phyloP scores from a whole-genome alignment of 176 grass and related monocot species.

The Rhynchospora pubera region DNA sequence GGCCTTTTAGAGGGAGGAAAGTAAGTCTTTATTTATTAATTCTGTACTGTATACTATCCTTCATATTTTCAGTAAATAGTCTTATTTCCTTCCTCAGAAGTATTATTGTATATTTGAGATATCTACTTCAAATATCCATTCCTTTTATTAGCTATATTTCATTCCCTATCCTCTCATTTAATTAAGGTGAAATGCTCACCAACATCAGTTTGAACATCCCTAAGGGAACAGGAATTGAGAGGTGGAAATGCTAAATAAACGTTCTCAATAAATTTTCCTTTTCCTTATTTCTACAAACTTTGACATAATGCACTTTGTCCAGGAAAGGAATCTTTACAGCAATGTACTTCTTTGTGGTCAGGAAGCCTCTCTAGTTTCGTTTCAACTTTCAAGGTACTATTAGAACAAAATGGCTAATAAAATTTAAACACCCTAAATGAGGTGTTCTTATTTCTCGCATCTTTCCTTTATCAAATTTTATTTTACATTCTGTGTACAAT shows the following conservation, averaged over 20 bases:
- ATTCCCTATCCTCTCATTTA: not conserved
- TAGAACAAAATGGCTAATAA: not conserved
- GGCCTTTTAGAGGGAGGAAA: conserved; percentile 82
- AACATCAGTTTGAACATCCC: not conserved
- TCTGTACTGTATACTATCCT: not conserved
- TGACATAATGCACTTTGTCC: conserved; percentile 19
- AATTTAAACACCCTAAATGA: too few relatives aligned
- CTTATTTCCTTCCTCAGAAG: not conserved
- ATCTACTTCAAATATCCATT: not conserved
- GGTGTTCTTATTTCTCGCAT: not conserved
- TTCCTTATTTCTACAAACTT: conserved; percentile 11
- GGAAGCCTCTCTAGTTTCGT: conserved; percentile 56
- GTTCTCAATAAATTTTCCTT: not conserved
- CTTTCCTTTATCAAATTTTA: not conserved
- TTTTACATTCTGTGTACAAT: not conserved
- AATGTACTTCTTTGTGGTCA: conserved; percentile 78
- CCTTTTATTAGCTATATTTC: not conserved
- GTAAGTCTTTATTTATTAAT: conserved; percentile 47
- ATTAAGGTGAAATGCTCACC: not conserved
- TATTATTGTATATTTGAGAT: not conserved
- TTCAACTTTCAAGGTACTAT: not conserved
- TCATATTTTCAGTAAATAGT: not conserved
- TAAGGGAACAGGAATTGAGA: not conserved
- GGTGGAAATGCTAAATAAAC: not conserved
- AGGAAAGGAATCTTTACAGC: conserved; percentile 97